phyloP scores from a whole-genome alignment of 1,284 basidiomycete genomes.

The Waitea zeae region DNA sequence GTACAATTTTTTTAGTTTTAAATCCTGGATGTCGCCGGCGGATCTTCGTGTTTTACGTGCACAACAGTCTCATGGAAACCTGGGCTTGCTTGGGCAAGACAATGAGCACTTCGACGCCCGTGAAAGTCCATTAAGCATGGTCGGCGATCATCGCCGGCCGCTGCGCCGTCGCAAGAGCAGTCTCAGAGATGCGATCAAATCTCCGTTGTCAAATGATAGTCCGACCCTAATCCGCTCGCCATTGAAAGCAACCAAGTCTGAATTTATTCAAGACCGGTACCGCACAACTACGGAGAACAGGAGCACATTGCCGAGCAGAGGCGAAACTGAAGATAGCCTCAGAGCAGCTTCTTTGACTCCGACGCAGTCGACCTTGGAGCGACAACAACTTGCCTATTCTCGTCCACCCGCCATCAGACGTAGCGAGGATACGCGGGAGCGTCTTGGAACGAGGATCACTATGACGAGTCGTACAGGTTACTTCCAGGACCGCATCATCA shows the following conservation, averaged over 20 bases:
- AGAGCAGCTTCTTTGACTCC: conserved; percentile 25
- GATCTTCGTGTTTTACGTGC: conserved; percentile 71
- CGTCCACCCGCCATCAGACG: conserved; percentile 3
- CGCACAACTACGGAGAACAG: too few species aligned
- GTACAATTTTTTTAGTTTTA: too few species aligned
- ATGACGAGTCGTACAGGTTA: conserved; percentile 95
- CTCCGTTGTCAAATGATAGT: too few species aligned
- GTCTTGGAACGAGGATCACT: conserved; percentile 74
- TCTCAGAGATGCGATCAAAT: conserved; percentile 23
- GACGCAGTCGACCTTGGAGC: conserved; percentile 16
- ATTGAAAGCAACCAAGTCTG: too few species aligned
- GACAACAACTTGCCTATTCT: conserved; percentile 28
- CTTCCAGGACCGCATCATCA: conserved; percentile 84
- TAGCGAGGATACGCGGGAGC: conserved; percentile 14
- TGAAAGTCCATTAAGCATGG: conserved; percentile 79
- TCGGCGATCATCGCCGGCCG: conserved; percentile 40
- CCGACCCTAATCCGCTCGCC: too few species aligned
- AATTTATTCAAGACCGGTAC: too few species aligned
- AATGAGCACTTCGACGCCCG: conserved; percentile 82
- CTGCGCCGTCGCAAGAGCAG: conserved; percentile 23
- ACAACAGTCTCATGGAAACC: conserved; percentile 65
- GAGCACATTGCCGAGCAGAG: too few species aligned
- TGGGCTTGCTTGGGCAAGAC: conserved; percentile 54
- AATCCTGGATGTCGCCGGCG: conserved; percentile 89
- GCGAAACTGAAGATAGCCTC: conserved; percentile 8